These are phyloP conservation scores for Penicillium angulare DNA, from an alignment of 495 filamentous ascomycete species.

Conservation along the genomic window DNA sequence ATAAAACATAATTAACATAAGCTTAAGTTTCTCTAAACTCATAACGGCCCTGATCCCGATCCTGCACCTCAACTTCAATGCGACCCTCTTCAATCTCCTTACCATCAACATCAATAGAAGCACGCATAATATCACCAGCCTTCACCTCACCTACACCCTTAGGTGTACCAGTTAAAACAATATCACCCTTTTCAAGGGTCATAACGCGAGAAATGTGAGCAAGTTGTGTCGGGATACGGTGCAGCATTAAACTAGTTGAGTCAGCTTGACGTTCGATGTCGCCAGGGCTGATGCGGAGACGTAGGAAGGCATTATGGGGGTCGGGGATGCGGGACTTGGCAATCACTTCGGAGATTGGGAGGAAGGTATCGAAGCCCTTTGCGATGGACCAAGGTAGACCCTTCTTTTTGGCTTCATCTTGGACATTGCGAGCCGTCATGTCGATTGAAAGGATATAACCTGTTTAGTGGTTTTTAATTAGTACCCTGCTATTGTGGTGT, in stretches of 20 bases:
- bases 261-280: constrained; percentile 73
- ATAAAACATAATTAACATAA: no score
- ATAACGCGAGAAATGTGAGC: constrained; percentile 90
- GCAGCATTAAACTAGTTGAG: constrained; percentile 87
- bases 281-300: constrained; percentile 80
- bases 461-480: constrained; percentile 20
- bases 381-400: constrained; percentile 91
- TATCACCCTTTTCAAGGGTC: constrained; percentile 87
- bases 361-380: constrained; percentile 97
- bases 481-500: not conserved
- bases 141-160: constrained; percentile 90
- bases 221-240: constrained; percentile 77
- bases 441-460: constrained; percentile 85
- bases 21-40: constrained; percentile 46
- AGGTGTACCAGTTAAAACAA: constrained; percentile 91
- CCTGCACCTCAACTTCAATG: constrained; percentile 80
- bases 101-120: constrained; percentile 79
- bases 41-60: constrained; percentile 56
- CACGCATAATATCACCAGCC: constrained; percentile 87
- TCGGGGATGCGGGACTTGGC: constrained; percentile 74
- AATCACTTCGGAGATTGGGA: constrained; percentile 78
- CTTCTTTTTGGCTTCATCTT: constrained; percentile 95
- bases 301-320: constrained; percentile 84
- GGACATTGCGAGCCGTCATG: constrained; percentile 90
- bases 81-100: constrained; percentile 81